A percentile compares a stretch with the other conserved stretches of the same genome.
Conservation (phyloP, 495 filamentous ascomycete genomes). For the Penicilliopsis zonata region DNA sequence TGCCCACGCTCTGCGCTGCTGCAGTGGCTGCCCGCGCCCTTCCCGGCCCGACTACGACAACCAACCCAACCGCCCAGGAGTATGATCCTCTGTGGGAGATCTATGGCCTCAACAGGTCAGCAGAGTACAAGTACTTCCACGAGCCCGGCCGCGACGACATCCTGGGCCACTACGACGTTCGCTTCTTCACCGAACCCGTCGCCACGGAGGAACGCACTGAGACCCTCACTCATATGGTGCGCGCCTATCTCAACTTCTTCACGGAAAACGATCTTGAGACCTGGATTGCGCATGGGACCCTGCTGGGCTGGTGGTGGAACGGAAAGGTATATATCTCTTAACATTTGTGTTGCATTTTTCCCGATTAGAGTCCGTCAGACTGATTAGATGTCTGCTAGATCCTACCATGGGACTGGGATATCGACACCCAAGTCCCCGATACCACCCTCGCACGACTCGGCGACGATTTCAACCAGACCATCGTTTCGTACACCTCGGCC, state of each 20-base stretch:
- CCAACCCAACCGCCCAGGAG: not conserved
- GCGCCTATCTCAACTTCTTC: slow-evolving; percentile 60
- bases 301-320: slow-evolving; percentile 91
- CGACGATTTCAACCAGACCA: slow-evolving; percentile 50
- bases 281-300: slow-evolving; percentile 80
- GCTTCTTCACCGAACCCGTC: slow-evolving; percentile 51
- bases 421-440: slow-evolving; percentile 69
- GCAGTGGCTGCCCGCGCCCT: too few species aligned
- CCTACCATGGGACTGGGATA: slow-evolving; percentile 80
- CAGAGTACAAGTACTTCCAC: slow-evolving; percentile 35
- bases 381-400: slow-evolving; percentile 23
- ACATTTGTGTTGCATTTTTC: not conserved
- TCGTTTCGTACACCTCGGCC: slow-evolving; percentile 42
- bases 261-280: slow-evolving; percentile 55
- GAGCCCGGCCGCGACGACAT: slow-evolving; percentile 46
- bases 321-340: slow-evolving; percentile 38
- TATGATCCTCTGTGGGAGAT: not conserved
- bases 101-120: not conserved
- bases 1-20: not conserved
- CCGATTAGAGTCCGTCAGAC: not conserved
- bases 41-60: not conserved
- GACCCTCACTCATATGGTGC: slow-evolving; percentile 55
- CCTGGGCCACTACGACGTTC: slow-evolving; percentile 59
- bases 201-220: slow-evolving; percentile 50
- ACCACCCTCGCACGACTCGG: slow-evolving; percentile 51